Evolutionary conservation across 2,329 filamentous ascomycete species (phyloP).

Genomic region (Stagonosporopsis rhizophila): DNA sequence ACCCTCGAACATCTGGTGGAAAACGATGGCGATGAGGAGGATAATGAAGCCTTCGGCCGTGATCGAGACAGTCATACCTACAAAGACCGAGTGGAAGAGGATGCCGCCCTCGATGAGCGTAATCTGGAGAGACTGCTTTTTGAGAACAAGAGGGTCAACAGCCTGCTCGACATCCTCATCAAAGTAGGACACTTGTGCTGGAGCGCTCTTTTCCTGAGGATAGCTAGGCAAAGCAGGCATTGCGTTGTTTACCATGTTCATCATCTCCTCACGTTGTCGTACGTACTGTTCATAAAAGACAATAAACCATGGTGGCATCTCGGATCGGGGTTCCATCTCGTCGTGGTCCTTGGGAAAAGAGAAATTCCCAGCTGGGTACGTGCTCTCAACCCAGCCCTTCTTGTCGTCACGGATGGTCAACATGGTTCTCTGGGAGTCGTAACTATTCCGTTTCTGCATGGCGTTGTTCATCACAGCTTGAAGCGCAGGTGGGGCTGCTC

Average conservation of each 20-base stretch:
- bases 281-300: slow-evolving; percentile 70
- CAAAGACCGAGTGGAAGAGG: slow-evolving; percentile 70
- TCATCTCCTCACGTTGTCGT: slow-evolving; percentile 66
- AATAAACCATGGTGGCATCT: slow-evolving; percentile 68
- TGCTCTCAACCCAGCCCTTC: slow-evolving; percentile 43
- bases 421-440: slow-evolving; percentile 47
- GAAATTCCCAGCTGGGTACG: slow-evolving; percentile 41
- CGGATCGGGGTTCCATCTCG: slow-evolving; percentile 43
- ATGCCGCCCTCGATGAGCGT: slow-evolving; percentile 65
- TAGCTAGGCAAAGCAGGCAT: slow-evolving; percentile 44
- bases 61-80: slow-evolving; percentile 68
- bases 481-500: slow-evolving; percentile 29
- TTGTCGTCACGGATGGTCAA: slow-evolving; percentile 42
- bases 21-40: slow-evolving; percentile 66
- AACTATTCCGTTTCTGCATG: slow-evolving; percentile 41
- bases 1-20: slow-evolving; percentile 70
- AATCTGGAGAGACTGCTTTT: slow-evolving; percentile 50
- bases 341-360: slow-evolving; percentile 37
- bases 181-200: slow-evolving; percentile 42
- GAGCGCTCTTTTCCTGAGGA: slow-evolving; percentile 30
- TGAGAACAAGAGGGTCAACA: slow-evolving; percentile 49
- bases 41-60: slow-evolving; percentile 63
- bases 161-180: slow-evolving; percentile 46
- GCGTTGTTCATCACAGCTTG: slow-evolving; percentile 42
- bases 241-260: slow-evolving; percentile 59